A percentile compares a stretch with the other conserved stretches of the same genome.
Conservation (phyloP, 768 basidiomycete genomes). For the Galerina sulciceps region DNA sequence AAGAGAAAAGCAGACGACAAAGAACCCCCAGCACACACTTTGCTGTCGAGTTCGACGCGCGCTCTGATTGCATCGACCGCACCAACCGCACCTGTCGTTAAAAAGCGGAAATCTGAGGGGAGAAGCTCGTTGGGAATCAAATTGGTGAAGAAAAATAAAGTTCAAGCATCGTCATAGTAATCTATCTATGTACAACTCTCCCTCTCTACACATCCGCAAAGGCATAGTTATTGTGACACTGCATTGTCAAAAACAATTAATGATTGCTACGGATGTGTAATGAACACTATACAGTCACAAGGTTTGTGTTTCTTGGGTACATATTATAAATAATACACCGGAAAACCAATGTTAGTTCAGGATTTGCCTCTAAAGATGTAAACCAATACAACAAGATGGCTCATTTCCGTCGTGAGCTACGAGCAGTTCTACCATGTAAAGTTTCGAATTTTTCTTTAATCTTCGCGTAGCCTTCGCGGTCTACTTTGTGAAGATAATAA, state of each 20-base stretch:
- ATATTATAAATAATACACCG: constrained; percentile 9
- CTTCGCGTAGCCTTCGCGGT: constrained; percentile 70
- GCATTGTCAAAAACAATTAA: not conserved
- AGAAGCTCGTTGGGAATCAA: constrained; percentile 79
- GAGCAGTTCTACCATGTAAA: constrained; percentile 34
- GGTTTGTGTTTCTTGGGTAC: constrained; percentile 7
- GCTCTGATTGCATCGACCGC: constrained; percentile 59
- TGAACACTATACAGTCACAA: constrained; percentile 9
- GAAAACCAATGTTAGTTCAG: constrained; percentile 4
- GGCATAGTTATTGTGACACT: not conserved
- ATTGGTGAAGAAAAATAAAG: constrained; percentile 54
- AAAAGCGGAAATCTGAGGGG: constrained; percentile 66
- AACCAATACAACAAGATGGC: not conserved
- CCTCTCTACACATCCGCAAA: not conserved
- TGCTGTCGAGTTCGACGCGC: constrained; percentile 69
- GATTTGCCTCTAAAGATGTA: not conserved
- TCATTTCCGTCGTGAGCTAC: constrained; percentile 37
- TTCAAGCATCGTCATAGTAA: constrained; percentile 4
- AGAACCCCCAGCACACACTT: constrained; percentile 71
- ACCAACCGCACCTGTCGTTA: constrained; percentile 39
- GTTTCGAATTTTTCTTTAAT: constrained; percentile 62
- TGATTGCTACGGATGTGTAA: constrained; percentile 1
- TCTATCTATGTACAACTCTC: not conserved
- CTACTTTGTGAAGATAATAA: constrained; percentile 80
- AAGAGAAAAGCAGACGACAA: constrained; percentile 86